Evolutionary conservation across 2,329 filamentous ascomycete genomes (phyloP), one percentile per base, ranked within the genome.

Genomic region (Lanzia echinophila): DNA sequence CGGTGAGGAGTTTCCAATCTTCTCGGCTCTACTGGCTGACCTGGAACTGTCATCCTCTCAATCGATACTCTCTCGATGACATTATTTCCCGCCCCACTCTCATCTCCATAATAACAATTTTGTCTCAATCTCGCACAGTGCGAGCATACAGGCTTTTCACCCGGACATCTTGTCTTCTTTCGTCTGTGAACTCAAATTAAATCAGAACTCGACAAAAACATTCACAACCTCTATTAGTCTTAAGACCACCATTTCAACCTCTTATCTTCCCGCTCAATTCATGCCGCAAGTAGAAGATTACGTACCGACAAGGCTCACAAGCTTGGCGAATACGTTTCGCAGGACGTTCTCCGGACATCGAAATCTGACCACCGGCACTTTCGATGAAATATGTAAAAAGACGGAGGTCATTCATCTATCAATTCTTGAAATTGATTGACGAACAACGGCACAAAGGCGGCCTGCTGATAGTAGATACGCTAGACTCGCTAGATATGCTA

Each of bases 81-180:
- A 52, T 39, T 49, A 28, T 24, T 42, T 17, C 43, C 20, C 31
- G 53, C 51, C 19, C 56, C 17, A 54, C 43, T 22, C 55, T 65
- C 63, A 41, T 69, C 67, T 7, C 70, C 70, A 61, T 78, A 78
- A 13, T 69, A 63, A 56, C 76, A 79, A 56, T 62, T 62, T 60
- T 78, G 75, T 5, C 71, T 69, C 31, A 78, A 66, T n/a, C 76
- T 70, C 32, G 70, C 67, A 63, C 76, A 79, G 49, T 75, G 70
- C 2, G 75, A 77, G 60, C 76, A 79, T 0, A 68, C 60, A 0
- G 76, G 76, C 53, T 73, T 71, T 59, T 78, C 75, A 8, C 76
- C 76, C 1, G 75, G 74, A 56, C 76, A 79, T 64, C 72, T 72
- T 31, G 74, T 72, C 62, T 79, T 79, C 63, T 78, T 79, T 41